Base-by-base conservation (phyloP, 2,329 filamentous ascomycete species). In the Cladosporium oxysporum region DNA sequence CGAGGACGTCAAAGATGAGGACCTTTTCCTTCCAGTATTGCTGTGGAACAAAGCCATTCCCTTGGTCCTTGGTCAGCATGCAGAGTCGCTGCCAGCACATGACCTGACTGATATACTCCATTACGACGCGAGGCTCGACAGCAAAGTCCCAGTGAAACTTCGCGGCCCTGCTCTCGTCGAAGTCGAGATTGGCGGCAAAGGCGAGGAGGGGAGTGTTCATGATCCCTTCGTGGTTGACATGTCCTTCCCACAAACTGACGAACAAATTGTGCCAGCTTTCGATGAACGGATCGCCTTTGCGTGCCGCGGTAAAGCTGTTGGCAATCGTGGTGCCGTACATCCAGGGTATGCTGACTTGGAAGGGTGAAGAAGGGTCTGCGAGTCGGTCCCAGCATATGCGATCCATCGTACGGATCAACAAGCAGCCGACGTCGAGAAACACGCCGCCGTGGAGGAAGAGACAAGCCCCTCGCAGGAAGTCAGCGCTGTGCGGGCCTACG, bases 391-490 rank as follows among this genome's bases (percentile, higher is more conserved):
- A 81, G 53, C 77, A 80, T 41, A 81, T 72, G 16, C 73, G 69
- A 63, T 81, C 78, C 29, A 81, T 70, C 31, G 71, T 68, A 5
- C 79, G 71, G 35, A 79, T 70, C n/a, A 81, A 66, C 18, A 81
- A 74, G 50, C 72, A 75, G 5, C 79, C 79, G 5, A 81, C 78
- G 65, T 82, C 80, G 67, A 81, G 74, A 72, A 76, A 80, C 0
- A 76, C 77, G 26, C 80, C 80, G 7, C 80, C 80, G 61, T 80
- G 76, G 18, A 70, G 66, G 59, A 75, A 76, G 16, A 83, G 67
- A 6, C 76, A 72, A n/a, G 79, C 77, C 5, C 82, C 75, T 0
- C 83, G 79, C 5, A 85, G 72, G 0, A 85, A 74, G 62, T 85
- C 84, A 2, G 81, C 80, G 0, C 76, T 78, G 67, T 85, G 83